Evolutionary conservation across 176 grass and related monocot species (phyloP).

Genomic region (Ensete glaucum): DNA sequence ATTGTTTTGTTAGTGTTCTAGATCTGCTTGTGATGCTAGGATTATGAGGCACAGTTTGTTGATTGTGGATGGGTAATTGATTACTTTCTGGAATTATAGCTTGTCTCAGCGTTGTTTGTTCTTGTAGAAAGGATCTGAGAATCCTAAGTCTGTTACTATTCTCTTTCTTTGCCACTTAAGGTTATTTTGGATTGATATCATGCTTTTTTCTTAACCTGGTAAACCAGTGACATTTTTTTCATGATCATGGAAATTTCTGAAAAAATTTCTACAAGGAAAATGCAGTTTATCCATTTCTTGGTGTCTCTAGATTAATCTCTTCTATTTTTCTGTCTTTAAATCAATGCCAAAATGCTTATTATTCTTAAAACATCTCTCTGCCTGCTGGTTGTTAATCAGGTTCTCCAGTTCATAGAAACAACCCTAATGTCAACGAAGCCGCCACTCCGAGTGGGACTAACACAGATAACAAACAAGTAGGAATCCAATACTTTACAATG

Average conservation of each 20-base stretch:
- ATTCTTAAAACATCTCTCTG: neutral
- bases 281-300: neutral
- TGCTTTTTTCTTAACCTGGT: too few relatives aligned
- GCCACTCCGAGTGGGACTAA: neutral
- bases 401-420: constrained; percentile 8
- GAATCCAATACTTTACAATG: neutral
- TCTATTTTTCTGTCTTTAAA: neutral
- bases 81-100: neutral
- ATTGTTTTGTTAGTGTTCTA: neutral
- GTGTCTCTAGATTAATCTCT: neutral
- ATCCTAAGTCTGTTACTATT: too few relatives aligned
- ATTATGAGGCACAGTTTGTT: neutral
- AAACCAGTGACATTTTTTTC: neutral
- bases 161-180: too few relatives aligned
- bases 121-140: too few relatives aligned
- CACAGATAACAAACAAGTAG: constrained; percentile 7
- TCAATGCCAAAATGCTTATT: neutral
- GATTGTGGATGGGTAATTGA: neutral
- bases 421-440: neutral
- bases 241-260: neutral
- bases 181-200: too few relatives aligned
- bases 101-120: neutral
- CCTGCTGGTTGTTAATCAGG: neutral
- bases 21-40: neutral
- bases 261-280: neutral